Evolutionary conservation across 2,329 filamentous ascomycete genomes (phyloP).

Genomic region (Trematosphaeria pertusa): DNA sequence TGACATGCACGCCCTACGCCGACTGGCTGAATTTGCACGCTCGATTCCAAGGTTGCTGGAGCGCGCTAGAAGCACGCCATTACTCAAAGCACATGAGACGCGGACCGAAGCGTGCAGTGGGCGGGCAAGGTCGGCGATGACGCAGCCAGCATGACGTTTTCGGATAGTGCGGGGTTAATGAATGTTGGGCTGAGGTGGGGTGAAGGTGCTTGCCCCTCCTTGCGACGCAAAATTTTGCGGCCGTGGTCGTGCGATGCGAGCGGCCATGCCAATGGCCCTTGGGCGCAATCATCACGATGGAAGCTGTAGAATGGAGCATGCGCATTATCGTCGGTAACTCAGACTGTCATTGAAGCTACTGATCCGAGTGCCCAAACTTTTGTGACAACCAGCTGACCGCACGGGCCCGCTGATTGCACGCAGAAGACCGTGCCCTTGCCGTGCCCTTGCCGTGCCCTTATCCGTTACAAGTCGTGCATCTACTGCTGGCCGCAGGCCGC

Average conservation of each 20-base stretch:
- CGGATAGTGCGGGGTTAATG: slow-evolving; percentile 38
- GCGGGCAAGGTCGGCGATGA: slow-evolving; percentile 19
- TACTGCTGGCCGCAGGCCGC: slow-evolving; percentile 57
- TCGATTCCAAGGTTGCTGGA: background rate
- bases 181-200: slow-evolving; percentile 23
- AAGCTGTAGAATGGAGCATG: background rate
- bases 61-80: background rate
- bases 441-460: slow-evolving; percentile 18
- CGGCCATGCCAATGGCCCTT: background rate
- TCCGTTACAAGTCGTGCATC: too few species aligned
- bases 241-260: background rate
- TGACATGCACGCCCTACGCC: slow-evolving; percentile 14
- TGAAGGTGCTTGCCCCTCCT: slow-evolving; percentile 27
- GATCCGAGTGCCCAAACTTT: slow-evolving; percentile 17
- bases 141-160: slow-evolving; percentile 11
- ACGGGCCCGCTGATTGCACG: slow-evolving; percentile 14
- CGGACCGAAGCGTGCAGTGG: background rate
- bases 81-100: too few species aligned
- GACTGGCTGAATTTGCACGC: background rate
- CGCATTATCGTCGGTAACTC: slow-evolving; percentile 22
- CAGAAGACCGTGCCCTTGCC: slow-evolving; percentile 12
- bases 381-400: slow-evolving; percentile 6
- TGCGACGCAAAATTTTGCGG: slow-evolving; percentile 25
- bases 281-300: background rate
- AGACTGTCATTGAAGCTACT: slow-evolving; percentile 29